Base-by-base conservation (phyloP, 768 basidiomycete genomes). In the Boletus pseudo-olivaceus region DNA sequence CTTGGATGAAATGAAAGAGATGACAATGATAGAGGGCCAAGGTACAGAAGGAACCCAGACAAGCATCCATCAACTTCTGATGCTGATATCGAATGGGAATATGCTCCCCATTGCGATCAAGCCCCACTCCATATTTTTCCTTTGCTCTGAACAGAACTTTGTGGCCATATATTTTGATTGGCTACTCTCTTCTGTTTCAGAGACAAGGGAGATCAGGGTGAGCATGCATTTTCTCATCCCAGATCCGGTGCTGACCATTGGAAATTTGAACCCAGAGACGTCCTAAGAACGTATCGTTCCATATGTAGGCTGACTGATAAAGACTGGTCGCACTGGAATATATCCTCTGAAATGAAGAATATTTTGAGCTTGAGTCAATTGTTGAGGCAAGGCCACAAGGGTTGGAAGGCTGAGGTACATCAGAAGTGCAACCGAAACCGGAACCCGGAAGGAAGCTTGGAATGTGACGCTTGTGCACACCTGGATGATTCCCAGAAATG, bases 91-190 rank as follows among this genome's bases (percentile, higher is more conserved):
- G 0, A 17, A 58, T 0, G 0, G 1, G 3, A 49, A 45, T 0
- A 1, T 51, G 5, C 14, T 58, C 17, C 54, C 37, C 2, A 34
- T 55, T 0, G n/a, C 32, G 0, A 11, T 26, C 17, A 58, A 56
- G 8, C 57, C 46, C 0, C 41, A 58, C 9, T 47, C 47, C 0
- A 40, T 56, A 20, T 58, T 58, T 39, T 58, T 58, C 14, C 54
- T 58, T 17, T 49, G 10, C 40, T 56, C 42, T 0, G 17, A 56
- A 4, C 37, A 47, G 10, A 58, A 58, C 15, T 51, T 58, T 7
- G 3, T 35, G 0, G 15, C 34, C 0, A 42, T 54, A 3, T 58
- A 29, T 17, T 55, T 49, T 1, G 34, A 54, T 11, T 57, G 56
- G 53, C 3, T 54, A 4, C 1, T 54, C 0, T 9, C 3, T 0